These are phyloP conservation scores for Acidiella bohemica DNA, from an alignment of 495 filamentous ascomycete genomes.

Conservation along the genomic window DNA sequence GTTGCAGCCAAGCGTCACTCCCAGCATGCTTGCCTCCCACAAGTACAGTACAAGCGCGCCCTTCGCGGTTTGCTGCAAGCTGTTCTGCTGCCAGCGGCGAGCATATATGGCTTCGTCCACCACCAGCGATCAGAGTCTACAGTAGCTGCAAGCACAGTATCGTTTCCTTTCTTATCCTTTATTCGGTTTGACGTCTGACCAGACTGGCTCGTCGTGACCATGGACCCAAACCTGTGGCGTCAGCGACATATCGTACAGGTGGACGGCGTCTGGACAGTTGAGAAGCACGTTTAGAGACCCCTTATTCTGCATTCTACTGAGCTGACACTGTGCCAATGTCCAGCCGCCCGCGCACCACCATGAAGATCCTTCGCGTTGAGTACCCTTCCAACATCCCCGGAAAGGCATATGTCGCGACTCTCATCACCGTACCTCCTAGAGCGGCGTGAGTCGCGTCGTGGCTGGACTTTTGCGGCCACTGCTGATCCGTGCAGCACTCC, in stretches of 20 bases:
- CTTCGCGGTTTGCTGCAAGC: too few species aligned
- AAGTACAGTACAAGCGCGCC: too few species aligned
- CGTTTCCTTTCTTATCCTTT: too few species aligned
- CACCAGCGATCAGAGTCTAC: too few species aligned
- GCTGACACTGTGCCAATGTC: not conserved
- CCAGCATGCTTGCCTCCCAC: too few species aligned
- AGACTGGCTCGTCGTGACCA: too few species aligned
- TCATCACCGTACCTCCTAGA: not conserved
- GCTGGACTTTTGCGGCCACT: not conserved
- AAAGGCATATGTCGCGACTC: not conserved
- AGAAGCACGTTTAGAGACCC: not conserved
- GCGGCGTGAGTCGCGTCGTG: not conserved
- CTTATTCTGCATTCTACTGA: not conserved
- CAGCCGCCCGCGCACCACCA: not conserved
- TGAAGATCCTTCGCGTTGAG: not conserved
- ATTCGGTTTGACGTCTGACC: too few species aligned
- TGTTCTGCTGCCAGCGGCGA: too few species aligned
- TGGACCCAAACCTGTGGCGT: not conserved
- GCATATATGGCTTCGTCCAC: too few species aligned
- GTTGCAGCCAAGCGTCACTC: too few species aligned
- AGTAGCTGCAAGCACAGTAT: too few species aligned
- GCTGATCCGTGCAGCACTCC: not conserved
- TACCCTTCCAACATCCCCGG: conserved; percentile 1
- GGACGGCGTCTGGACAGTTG: not conserved
- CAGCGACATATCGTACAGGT: not conserved